Evolutionary conservation across 2,329 filamentous ascomycete species (phyloP).

Genomic region (Penicillium sp.): DNA sequence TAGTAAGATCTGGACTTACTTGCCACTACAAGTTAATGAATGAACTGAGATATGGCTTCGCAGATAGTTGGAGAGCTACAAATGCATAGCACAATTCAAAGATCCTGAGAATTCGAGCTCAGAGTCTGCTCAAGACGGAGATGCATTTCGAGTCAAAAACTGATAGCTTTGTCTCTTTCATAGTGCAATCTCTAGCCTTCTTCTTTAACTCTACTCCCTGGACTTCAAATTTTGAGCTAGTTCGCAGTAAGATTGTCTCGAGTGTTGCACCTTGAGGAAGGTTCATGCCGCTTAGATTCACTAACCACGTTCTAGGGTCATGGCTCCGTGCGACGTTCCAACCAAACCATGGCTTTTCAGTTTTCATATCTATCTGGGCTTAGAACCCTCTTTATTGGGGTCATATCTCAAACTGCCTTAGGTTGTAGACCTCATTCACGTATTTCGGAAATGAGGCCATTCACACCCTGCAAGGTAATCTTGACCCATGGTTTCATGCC

Average conservation of each 20-base stretch:
- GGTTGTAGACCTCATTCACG: too few species aligned
- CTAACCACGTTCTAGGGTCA: not conserved
- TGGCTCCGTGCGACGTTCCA: constrained; percentile 2
- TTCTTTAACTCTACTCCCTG: not conserved
- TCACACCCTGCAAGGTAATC: not conserved
- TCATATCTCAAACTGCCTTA: not conserved
- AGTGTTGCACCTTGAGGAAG: not conserved
- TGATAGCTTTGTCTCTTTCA: not conserved
- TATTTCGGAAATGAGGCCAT: not conserved
- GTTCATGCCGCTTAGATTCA: not conserved
- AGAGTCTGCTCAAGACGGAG: not conserved
- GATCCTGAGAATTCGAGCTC: not conserved
- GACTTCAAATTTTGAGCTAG: not conserved
- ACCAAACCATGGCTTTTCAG: not conserved
- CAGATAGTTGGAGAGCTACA: not conserved
- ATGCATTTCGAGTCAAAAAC: not conserved
- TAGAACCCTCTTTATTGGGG: not conserved
- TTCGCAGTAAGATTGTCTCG: not conserved
- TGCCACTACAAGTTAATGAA: not conserved
- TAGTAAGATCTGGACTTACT: not conserved
- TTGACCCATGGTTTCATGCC: not conserved
- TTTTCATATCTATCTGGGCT: not conserved
- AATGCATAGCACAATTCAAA: not conserved
- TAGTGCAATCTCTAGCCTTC: not conserved
- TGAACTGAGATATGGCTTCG: not conserved